Conservation (phyloP, 2,329 filamentous ascomycete genomes). For the Colletotrichum tanaceti region DNA sequence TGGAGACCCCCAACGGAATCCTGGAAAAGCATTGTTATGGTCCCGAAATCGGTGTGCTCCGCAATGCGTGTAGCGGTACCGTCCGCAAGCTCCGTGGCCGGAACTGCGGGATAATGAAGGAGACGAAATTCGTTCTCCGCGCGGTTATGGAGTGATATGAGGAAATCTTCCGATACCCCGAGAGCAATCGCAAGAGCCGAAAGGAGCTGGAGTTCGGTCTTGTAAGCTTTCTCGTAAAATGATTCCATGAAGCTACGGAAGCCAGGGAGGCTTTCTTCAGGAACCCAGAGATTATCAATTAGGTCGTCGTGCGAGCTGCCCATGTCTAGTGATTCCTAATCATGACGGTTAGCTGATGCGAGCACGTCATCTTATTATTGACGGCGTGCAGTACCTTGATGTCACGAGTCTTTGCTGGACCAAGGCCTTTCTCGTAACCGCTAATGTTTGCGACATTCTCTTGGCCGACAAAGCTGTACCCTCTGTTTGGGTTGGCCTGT, state of each 20-base stretch:
- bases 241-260: constrained; percentile 48
- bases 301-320: constrained; percentile 21
- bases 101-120: constrained; percentile 43
- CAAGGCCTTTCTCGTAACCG: constrained; percentile 41
- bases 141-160: constrained; percentile 28
- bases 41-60: constrained; percentile 51
- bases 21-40: constrained; percentile 49
- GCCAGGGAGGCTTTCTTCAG: constrained; percentile 51
- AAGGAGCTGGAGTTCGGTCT: constrained; percentile 46
- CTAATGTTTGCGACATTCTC: constrained; percentile 46
- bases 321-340: constrained; percentile 25
- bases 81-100: constrained; percentile 53
- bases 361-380: too few relatives aligned
- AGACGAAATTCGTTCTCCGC: constrained; percentile 41
- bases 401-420: constrained; percentile 17
- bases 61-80: constrained; percentile 43
- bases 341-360: too few relatives aligned
- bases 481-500: constrained; percentile 47
- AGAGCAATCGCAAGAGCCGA: constrained; percentile 50
- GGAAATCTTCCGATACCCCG: constrained; percentile 44
- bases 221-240: constrained; percentile 49
- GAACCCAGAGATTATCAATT: constrained; percentile 53
- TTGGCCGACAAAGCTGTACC: constrained; percentile 48
- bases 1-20: constrained; percentile 47
- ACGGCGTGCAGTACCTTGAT: too few relatives aligned